Evolutionary conservation across 345 rosid species (phyloP).

Genomic region (Murraya koenigii): DNA sequence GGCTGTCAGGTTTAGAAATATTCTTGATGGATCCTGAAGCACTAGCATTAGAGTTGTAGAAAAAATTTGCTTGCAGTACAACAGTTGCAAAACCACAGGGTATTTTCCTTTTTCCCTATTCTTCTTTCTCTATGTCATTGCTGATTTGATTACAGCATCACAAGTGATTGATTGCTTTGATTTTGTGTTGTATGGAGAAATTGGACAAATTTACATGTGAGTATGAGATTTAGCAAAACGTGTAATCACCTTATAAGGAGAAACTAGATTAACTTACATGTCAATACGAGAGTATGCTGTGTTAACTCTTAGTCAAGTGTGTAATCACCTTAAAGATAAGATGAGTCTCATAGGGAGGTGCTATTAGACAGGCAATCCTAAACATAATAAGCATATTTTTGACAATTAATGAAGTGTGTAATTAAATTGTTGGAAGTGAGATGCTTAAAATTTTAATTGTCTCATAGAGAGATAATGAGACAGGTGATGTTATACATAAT

Average conservation of each 20-base stretch:
- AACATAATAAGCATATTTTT: too few relatives aligned
- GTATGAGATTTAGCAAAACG: not conserved
- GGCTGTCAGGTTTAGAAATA: constrained; percentile 71
- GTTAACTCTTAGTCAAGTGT: not conserved
- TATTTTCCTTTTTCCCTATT: constrained; percentile 14
- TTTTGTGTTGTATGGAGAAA: not conserved
- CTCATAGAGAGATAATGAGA: too few relatives aligned
- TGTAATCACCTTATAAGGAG: not conserved
- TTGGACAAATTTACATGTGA: not conserved
- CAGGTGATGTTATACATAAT: too few relatives aligned
- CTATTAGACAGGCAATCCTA: too few relatives aligned
- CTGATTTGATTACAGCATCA: not conserved
- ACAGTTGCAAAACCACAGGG: constrained; percentile 80
- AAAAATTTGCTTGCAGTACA: constrained; percentile 95
- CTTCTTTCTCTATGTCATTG: not conserved
- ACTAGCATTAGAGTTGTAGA: constrained; percentile 91
- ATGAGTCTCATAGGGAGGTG: too few relatives aligned
- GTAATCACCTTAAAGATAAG: not conserved
- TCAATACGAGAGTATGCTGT: not conserved
- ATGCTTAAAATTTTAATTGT: too few relatives aligned
- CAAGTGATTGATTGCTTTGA: not conserved
- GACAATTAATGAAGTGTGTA: too few relatives aligned
- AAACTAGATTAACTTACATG: not conserved
- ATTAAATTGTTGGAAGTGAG: too few relatives aligned
- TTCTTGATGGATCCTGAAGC: constrained; percentile 82